These are phyloP conservation scores for Macadamia tetraphylla DNA, from an alignment of 164 flowering plant genomes.

Conservation along the genomic window DNA sequence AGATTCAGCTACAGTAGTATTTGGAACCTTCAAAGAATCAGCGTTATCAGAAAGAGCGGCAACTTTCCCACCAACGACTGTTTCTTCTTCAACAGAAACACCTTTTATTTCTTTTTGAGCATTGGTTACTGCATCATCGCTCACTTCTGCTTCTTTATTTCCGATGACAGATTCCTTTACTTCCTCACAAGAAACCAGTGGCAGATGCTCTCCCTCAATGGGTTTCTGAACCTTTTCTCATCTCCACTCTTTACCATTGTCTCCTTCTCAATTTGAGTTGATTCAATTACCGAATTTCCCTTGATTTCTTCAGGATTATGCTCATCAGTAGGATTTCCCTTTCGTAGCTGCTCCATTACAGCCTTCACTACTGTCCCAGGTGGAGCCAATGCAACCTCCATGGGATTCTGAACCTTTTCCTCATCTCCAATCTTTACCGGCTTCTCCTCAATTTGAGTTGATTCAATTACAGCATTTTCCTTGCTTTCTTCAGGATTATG, in stretches of 20 bases:
- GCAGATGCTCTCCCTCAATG: conserved; percentile 12
- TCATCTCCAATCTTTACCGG: conserved; percentile 16
- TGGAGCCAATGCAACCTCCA: conserved; percentile 80
- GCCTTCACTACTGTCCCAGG: conserved; percentile 81
- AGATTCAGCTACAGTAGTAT: conserved; percentile 12
- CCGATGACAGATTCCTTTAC: conserved; percentile 4
- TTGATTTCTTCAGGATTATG: conserved; percentile 20
- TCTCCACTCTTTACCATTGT: conserved; percentile 15
- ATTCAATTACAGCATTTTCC: conserved; percentile 22
- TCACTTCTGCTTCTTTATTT: conserved; percentile 17
- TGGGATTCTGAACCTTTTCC: conserved; percentile 20
- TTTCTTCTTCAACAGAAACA: conserved; percentile 14
- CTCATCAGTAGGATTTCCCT: conserved; percentile 26
- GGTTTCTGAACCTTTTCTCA: conserved; percentile 21
- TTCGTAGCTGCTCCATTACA: conserved; percentile 48
- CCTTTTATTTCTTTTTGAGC: conserved; percentile 10
- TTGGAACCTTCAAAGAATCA: conserved; percentile 19
- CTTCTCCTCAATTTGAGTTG: conserved; percentile 17
- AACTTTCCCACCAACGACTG: conserved; percentile 10
- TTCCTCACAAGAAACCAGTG: conserved; percentile 21
- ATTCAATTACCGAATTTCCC: conserved; percentile 22
- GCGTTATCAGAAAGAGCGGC: conserved; percentile 12
- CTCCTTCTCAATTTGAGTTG: conserved; percentile 16
- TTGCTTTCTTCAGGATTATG: conserved; percentile 20
- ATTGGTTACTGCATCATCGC: neutral